Evolutionary conservation across 2,329 filamentous ascomycete species (phyloP).

Genomic region (Alternaria gansuensis): DNA sequence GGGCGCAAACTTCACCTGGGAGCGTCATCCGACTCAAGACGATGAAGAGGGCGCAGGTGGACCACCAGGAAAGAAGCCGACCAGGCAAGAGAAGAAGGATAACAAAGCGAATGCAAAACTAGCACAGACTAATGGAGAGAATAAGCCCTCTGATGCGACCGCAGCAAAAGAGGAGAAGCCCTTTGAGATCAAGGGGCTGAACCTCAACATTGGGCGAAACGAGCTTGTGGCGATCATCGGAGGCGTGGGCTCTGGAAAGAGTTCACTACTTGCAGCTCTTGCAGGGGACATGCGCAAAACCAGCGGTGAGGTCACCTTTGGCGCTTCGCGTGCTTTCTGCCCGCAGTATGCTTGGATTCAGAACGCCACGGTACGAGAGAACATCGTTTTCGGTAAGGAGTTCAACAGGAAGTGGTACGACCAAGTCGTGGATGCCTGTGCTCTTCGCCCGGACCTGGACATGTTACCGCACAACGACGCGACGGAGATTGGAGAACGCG

Average conservation of each 20-base stretch:
- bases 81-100: slow-evolving; percentile 60
- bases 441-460: slow-evolving; percentile 83
- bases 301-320: slow-evolving; percentile 74
- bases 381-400: slow-evolving; percentile 88
- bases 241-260: slow-evolving; percentile 89
- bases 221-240: slow-evolving; percentile 88
- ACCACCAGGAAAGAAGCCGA: slow-evolving; percentile 51
- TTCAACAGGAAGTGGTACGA: slow-evolving; percentile 79
- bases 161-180: slow-evolving; percentile 65
- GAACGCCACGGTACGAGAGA: slow-evolving; percentile 84
- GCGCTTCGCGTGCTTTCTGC: slow-evolving; percentile 86
- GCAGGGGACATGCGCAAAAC: slow-evolving; percentile 95
- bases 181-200: slow-evolving; percentile 75
- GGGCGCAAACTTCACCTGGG: slow-evolving; percentile 87
- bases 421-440: slow-evolving; percentile 84
- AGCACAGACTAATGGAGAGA: slow-evolving; percentile 36
- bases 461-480: slow-evolving; percentile 90
- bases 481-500: slow-evolving; percentile 94
- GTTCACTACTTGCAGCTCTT: slow-evolving; percentile 83
- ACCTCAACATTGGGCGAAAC: slow-evolving; percentile 73
- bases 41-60: slow-evolving; percentile 48
- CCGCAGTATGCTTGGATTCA: slow-evolving; percentile 99
- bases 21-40: slow-evolving; percentile 67
- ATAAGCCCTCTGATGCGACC: slow-evolving; percentile 60
- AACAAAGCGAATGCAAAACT: slow-evolving; percentile 50